Base-by-base conservation (phyloP, 805 yeast species). In the Ogataea angusta region DNA sequence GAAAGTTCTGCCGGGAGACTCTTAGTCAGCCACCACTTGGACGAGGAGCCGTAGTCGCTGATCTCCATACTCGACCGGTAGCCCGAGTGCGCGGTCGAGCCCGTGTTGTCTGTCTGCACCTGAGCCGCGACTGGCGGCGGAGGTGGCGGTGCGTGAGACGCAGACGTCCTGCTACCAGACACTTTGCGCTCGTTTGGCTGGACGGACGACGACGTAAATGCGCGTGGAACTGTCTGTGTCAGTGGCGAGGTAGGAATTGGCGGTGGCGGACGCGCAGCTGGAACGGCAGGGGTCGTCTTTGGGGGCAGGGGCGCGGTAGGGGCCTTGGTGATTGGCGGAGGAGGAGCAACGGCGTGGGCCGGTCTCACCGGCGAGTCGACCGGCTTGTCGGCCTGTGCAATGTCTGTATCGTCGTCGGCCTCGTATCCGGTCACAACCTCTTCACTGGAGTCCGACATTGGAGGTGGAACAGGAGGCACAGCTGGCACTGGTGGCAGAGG, bases 21-120 rank as follows among this genome's bases (percentile, higher is more conserved):
- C 12, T 73, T 68, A 9, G 63, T 63, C 12, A 76, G 49, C 91
- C 93, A 86, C 96, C 96, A 89, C 13, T 61, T 63, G 2, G 46
- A 26, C 8, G 44, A 35, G 19, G 31, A 32, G 4, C 38, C 35
- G 2, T 70, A 50, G 5, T 56, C 58, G 17, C 45, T 10, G 6
- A 43, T 24, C 14, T 47, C 51, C 4, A 47, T 13, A 31, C 49
- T 48, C 14, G 33, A 26, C 27, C 45, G 35, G 7, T 30, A 42
- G 10, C 30, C 39, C 15, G 52, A 43, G 12, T 34, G 28, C 38
- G 24, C 31, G 18, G 38, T 21, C 36, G 64, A 34, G 29, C 49
- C 43, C 47, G 62, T 38, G 31, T 47, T 32, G 53, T 53, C 21
- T 13, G 45, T 13, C 17, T 18, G 27, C 12, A 42, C 33, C 3